Percentiles rank a stretch among this genome's conserved stretches.
Conservation (phyloP, 176 grass and related monocot species). For the Oryza glaberrima region DNA sequence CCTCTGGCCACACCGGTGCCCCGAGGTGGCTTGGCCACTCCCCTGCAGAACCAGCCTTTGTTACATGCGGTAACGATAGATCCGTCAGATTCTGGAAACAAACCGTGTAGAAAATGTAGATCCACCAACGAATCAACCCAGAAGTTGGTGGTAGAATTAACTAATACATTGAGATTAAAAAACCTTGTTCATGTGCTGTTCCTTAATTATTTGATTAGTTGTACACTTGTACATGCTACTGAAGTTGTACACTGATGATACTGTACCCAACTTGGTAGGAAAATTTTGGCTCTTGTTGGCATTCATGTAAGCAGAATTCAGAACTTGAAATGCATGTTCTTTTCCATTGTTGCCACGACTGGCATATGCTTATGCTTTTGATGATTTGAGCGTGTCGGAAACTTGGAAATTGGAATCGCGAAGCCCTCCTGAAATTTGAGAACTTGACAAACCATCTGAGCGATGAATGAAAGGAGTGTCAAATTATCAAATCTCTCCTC, state of each 20-base stretch:
- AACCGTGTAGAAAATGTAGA: conserved; percentile 36
- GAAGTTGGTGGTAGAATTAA: conserved; percentile 12
- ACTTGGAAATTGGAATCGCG: too few relatives aligned
- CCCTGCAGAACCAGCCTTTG: conserved; percentile 66
- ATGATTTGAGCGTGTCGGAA: neutral
- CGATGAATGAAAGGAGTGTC: too few relatives aligned
- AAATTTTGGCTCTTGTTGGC: neutral
- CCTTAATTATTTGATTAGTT: conserved; percentile 32
- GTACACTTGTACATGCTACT: conserved; percentile 32
- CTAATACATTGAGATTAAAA: conserved; percentile 3
- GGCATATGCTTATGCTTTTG: neutral
- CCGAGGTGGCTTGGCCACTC: conserved; percentile 91
- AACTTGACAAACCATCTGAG: too few relatives aligned
- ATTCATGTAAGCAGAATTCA: neutral
- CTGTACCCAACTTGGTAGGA: conserved; percentile 1
- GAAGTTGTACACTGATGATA: conserved; percentile 7
- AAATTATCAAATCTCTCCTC: too few relatives aligned
- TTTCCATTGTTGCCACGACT: neutral
- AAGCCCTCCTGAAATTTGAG: too few relatives aligned
- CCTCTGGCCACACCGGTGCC: conserved; percentile 68
- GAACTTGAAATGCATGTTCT: neutral
- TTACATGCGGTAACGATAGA: conserved; percentile 84
- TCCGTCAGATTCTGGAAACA: conserved; percentile 93
- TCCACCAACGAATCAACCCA: neutral
- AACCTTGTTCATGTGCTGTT: conserved; percentile 35